Evolutionary conservation across 768 basidiomycete genomes (phyloP).

Genomic region (Leccinum disarticulatum): DNA sequence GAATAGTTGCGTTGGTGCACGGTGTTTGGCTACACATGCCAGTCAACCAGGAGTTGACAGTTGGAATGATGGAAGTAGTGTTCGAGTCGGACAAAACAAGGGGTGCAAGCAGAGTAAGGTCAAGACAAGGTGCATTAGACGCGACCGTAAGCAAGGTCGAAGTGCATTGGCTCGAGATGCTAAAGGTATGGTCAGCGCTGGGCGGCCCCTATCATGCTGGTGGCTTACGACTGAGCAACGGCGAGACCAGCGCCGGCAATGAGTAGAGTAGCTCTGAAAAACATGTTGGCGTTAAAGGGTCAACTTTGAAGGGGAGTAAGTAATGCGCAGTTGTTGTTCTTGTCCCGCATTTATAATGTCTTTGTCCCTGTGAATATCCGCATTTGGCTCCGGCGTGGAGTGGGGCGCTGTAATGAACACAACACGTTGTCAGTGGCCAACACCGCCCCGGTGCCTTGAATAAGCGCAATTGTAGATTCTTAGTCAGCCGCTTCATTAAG

Average conservation of each 20-base stretch:
- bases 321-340: conserved; percentile 10
- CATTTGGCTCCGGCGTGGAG: neutral
- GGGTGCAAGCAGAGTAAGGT: conserved; percentile 34
- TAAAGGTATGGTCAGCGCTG: neutral
- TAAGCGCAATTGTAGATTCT: neutral
- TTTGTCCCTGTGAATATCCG: neutral
- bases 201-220: neutral
- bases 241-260: conserved; percentile 35
- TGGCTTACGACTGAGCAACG: conserved; percentile 46
- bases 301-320: neutral
- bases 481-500: neutral
- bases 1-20: conserved; percentile 62
- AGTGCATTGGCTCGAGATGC: conserved; percentile 42
- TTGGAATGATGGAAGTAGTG: conserved; percentile 35
- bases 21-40: conserved; percentile 50
- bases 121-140: conserved; percentile 39
- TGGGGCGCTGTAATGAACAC: too few species aligned
- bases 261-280: conserved; percentile 26
- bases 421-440: neutral
- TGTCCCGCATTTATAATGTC: conserved; percentile 17
- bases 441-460: neutral
- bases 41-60: conserved; percentile 61
- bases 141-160: conserved; percentile 46
- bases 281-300: conserved; percentile 19
- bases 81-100: conserved; percentile 26